Percentiles rank a stretch among this genome's conserved stretches.
phyloP scores from a whole-genome alignment of 169 alveolate genomes.

The Cryptosporidium canis region DNA sequence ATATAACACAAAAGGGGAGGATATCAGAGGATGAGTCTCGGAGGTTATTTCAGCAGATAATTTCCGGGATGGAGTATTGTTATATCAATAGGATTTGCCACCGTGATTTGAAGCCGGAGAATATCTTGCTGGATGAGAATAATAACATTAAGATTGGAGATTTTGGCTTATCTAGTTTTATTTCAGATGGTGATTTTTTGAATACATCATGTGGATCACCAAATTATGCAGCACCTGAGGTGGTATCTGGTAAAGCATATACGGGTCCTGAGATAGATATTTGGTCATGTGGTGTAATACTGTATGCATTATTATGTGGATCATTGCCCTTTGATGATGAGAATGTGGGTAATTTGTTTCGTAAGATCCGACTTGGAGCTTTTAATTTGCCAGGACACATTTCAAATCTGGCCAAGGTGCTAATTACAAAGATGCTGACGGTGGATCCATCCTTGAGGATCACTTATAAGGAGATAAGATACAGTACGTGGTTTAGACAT shows the following conservation, averaged over 20 bases:
- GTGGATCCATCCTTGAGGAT: conserved; percentile 81
- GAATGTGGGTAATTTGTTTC: conserved; percentile 84
- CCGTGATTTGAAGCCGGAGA: conserved; percentile 92
- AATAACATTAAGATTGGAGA: conserved; percentile 92
- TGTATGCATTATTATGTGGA: conserved; percentile 96
- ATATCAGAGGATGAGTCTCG: conserved; percentile 82
- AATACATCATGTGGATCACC: conserved; percentile 94
- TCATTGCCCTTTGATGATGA: conserved; percentile 95
- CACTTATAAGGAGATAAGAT: conserved; percentile 76
- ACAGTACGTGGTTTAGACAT: conserved; percentile 68
- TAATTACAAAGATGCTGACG: conserved; percentile 81
- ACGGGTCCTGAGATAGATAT: conserved; percentile 94
- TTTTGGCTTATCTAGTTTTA: conserved; percentile 93
- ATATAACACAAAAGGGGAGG: conserved; percentile 85
- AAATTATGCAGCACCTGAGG: conserved; percentile 94
- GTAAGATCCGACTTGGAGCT: conserved; percentile 88
- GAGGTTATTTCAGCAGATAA: conserved; percentile 89
- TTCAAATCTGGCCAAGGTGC: conserved; percentile 85
- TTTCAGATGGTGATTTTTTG: conserved; percentile 84
- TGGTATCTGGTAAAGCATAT: conserved; percentile 88
- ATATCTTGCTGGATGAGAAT: conserved; percentile 87
- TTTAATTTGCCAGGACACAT: conserved; percentile 89
- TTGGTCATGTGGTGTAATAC: conserved; percentile 97
- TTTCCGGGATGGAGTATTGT: conserved; percentile 91
- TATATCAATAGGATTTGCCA: conserved; percentile 84